Evolutionary conservation across 1,284 basidiomycete genomes (phyloP), one percentile per base, ranked within the genome.

Genomic region (Cutaneotrichosporon cyanovorans): DNA sequence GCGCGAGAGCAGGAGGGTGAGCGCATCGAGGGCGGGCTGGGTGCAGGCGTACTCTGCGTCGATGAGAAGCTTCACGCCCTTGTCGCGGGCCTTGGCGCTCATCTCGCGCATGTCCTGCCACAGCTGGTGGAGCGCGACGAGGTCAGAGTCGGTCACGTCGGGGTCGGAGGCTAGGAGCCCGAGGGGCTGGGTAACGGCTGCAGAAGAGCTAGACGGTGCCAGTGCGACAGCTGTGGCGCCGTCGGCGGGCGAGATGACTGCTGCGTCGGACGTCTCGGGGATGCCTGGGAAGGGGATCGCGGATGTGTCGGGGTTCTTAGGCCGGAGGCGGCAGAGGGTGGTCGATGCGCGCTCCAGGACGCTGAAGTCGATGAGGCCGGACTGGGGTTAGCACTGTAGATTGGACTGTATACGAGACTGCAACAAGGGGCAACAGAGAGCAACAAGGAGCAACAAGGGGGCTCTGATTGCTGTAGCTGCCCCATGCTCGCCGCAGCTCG

Each of bases 41-140:
- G 85, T 87, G 82, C 82, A 85, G 45, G 61, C 67, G 63, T 88
- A 79, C 62, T 92, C 88, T 6, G 88, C 87, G 60, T 91, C 88
- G 37, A 92, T 74, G 41, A 85, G 79, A 33, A 92, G 72, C 56
- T 63, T 61, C 44, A 71, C 63, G 18, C 66, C 67, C 39, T 61
- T 56, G 43, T 79, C 73, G 60, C 77, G 72, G 0, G 84, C 87
- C 38, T 72, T 76, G 6, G 69, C 56, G 56, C 82, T 83, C 47
- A 89, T 80, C 37, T 68, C 69, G 22, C 73, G 63, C 50, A 90
- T 69, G 61, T 83, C 78, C 8, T 72, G 60, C 63, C 80, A 78
- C 1, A 90, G 71, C 14, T 79, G 77, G 10, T 72, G 75, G 25
- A 90, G 74, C 23, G 78, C 76, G 2, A 60, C 63, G 21, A 87